Base-by-base conservation (phyloP, 768 basidiomycete species). In the Royoungia palumana region DNA sequence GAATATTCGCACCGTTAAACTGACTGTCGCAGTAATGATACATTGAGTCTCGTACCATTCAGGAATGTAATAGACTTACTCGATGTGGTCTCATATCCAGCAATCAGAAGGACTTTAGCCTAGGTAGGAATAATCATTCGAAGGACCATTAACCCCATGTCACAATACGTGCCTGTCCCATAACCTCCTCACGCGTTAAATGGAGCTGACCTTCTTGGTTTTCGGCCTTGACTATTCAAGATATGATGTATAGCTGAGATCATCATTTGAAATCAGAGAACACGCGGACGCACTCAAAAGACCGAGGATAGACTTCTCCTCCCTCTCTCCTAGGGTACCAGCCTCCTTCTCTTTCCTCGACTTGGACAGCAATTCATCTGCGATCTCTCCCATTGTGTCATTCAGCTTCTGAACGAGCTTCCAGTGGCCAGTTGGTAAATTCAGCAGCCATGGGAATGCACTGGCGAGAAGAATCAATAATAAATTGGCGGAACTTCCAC, bases 181-280 rank as follows among this genome's bases (percentile, higher is more conserved):
- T 57, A 6, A 77, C 68, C 51, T 78, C 76, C 32, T 77, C 75
- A 13, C 63, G 56, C 0, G 69, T 63, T 61, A 76, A 61, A 44
- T 56, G 58, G 9, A 72, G 50, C 34, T 65, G 62, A 0, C 63
- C 46, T 4, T 51, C 59, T 19, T 63, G 44, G 17, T 39, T 55
- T 53, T 73, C 72, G 1, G 72, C 70, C 51, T 63, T 71, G 25
- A 75, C 74, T 77, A 43, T 14, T 35, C 9, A 14, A 28, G 5
- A 25, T 11, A n/a, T n/a, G n/a, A n/a, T 8, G 13, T 28, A 12
- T 28, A 20, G 32, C 1, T 22, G 10, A 27, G 41, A 22, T 35
- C 20, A 42, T 10, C 11, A 17, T 27, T 13, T 16, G 10, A 44
- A 1, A 16, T 16, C 8, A 0, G 7, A 21, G 21, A 21, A 30